Evolutionary conservation across 441 rosid genomes (phyloP).

Genomic region (Flueggea neowawraea): DNA sequence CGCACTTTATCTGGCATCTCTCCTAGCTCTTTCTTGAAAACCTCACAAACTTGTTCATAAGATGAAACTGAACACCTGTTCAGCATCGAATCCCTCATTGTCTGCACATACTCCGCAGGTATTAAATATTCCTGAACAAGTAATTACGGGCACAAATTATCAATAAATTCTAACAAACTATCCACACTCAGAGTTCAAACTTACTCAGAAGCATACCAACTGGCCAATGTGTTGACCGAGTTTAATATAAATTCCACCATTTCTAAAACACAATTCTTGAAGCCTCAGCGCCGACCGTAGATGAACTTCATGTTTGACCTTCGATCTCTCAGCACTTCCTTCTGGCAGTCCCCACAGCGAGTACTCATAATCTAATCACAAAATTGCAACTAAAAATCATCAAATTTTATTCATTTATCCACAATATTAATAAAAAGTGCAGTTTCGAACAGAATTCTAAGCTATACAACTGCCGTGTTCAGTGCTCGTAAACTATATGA

Average conservation of each 20-base stretch:
- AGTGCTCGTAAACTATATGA: too few species aligned
- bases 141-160: too few species aligned
- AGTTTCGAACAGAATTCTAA: not conserved
- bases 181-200: too few species aligned
- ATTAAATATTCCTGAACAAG: conserved; percentile 69
- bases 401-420: not conserved
- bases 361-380: conserved; percentile 68
- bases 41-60: conserved; percentile 89
- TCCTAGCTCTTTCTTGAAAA: conserved; percentile 89
- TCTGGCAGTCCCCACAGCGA: conserved; percentile 81
- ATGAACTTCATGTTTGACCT: conserved; percentile 82
- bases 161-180: too few species aligned
- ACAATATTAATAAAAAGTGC: not conserved
- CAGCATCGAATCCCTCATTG: conserved; percentile 90
- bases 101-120: conserved; percentile 80
- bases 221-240: conserved; percentile 94
- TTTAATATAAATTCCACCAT: conserved; percentile 95
- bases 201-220: conserved; percentile 41
- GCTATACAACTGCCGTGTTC: too few species aligned
- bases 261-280: conserved; percentile 84
- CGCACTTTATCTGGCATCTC: conserved; percentile 81
- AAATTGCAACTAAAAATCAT: not conserved
- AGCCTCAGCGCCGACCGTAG: conserved; percentile 85
- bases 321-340: conserved; percentile 65
- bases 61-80: conserved; percentile 94